phyloP scores from a whole-genome alignment of 1,284 basidiomycete genomes.

The Naganishia cerealis region DNA sequence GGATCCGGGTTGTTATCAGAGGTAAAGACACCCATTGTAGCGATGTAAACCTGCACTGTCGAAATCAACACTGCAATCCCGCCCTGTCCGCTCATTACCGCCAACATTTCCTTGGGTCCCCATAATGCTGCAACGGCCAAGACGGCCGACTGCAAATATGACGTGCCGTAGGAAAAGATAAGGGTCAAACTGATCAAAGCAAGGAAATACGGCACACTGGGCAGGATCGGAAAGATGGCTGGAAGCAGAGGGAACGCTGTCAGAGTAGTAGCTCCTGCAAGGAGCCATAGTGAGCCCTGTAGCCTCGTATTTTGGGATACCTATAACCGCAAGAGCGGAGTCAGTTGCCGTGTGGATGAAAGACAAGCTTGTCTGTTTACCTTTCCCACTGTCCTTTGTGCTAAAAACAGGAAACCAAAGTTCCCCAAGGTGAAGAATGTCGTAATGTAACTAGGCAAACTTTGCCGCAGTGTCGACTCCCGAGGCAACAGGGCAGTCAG shows the following conservation, averaged over 20 bases:
- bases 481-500: slow-evolving; percentile 44
- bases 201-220: slow-evolving; percentile 41
- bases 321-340: slow-evolving; percentile 36
- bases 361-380: slow-evolving; percentile 36
- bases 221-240: slow-evolving; percentile 43
- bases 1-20: neutral
- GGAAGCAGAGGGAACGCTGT: slow-evolving; percentile 48
- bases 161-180: slow-evolving; percentile 43
- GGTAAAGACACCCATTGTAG: slow-evolving; percentile 40
- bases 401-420: slow-evolving; percentile 51
- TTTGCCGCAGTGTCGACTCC: slow-evolving; percentile 38
- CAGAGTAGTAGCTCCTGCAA: slow-evolving; percentile 40
- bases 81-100: slow-evolving; percentile 54
- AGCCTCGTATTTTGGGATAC: slow-evolving; percentile 43
- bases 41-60: slow-evolving; percentile 45
- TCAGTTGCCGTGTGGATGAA: neutral
- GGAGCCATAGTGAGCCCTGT: slow-evolving; percentile 43
- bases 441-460: slow-evolving; percentile 47
- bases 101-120: slow-evolving; percentile 47
- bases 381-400: slow-evolving; percentile 46
- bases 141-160: slow-evolving; percentile 51
- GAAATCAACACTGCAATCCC: slow-evolving; percentile 53
- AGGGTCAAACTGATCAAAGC: slow-evolving; percentile 43
- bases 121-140: slow-evolving; percentile 48
- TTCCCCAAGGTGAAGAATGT: slow-evolving; percentile 52